These are phyloP conservation scores for Fraxinus quadrangulata DNA, from an alignment of 257 asterid species.

Conservation along the genomic window DNA sequence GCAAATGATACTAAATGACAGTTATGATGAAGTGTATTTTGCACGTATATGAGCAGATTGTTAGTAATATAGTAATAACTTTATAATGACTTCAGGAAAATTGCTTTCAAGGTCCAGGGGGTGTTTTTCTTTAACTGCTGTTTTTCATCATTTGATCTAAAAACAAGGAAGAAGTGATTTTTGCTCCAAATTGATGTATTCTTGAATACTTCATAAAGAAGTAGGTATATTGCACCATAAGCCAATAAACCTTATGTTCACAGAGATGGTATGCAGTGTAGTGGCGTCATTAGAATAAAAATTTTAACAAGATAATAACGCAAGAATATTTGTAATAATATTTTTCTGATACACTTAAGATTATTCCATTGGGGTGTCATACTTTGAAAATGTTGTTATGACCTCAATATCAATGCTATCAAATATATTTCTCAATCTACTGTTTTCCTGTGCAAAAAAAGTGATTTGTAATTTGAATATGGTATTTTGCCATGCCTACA, in stretches of 20 bases:
- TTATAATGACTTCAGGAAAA: not conserved
- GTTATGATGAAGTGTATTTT: not conserved
- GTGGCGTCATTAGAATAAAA: not conserved
- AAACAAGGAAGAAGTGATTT: not conserved
- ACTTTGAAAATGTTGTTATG: not conserved
- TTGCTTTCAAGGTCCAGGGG: not conserved
- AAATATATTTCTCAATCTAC: not conserved
- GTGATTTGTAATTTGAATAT: not conserved
- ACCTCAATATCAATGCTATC: not conserved
- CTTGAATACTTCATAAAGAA: not conserved
- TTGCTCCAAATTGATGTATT: not conserved
- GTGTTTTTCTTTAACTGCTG: not conserved
- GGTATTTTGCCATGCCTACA: not conserved
- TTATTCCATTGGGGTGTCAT: not conserved
- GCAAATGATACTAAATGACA: constrained; percentile 17
- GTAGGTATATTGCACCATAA: not conserved
- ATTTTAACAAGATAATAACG: not conserved
- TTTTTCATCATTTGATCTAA: constrained; percentile 3
- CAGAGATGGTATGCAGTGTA: not conserved
- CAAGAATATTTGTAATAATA: not conserved
- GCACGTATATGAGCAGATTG: not conserved
- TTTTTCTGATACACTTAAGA: not conserved
- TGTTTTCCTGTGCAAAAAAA: not conserved
- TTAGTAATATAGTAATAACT: not conserved
- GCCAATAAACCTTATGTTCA: not conserved